Evolutionary conservation across 148 eudicot genomes (phyloP).

Genomic region (Cornus kousa): DNA sequence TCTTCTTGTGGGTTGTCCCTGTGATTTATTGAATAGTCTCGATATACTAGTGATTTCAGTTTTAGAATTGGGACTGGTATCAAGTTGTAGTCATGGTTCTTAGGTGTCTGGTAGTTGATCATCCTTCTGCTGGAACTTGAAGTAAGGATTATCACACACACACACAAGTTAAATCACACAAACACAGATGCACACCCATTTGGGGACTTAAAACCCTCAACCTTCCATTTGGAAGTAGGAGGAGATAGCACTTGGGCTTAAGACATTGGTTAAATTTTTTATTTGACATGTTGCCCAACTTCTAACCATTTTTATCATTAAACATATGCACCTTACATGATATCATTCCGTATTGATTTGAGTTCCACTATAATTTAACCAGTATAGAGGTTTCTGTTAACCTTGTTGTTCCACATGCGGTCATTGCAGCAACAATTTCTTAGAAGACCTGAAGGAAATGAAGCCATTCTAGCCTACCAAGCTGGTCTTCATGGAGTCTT

Average conservation of each 20-base stretch:
- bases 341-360: neutral
- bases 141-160: neutral
- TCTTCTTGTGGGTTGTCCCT: too few species aligned
- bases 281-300: neutral
- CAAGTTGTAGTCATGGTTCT: slow-evolving; percentile 1
- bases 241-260: too few species aligned
- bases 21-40: too few species aligned
- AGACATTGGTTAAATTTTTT: too few species aligned
- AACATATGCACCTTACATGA: neutral
- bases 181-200: neutral
- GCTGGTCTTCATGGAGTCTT: slow-evolving; percentile 54
- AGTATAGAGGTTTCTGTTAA: neutral
- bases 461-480: slow-evolving; percentile 59
- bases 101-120: neutral
- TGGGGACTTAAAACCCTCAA: too few species aligned
- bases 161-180: too few species aligned
- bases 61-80: neutral
- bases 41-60: neutral
- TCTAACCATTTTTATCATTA: neutral
- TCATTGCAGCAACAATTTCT: slow-evolving; percentile 68
- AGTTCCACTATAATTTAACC: too few species aligned
- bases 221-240: too few species aligned
- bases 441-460: slow-evolving; percentile 76
- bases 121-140: neutral
- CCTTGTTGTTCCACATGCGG: slow-evolving; percentile 27